phyloP scores from a whole-genome alignment of 768 basidiomycete genomes.

The Lactarius hatsudake region DNA sequence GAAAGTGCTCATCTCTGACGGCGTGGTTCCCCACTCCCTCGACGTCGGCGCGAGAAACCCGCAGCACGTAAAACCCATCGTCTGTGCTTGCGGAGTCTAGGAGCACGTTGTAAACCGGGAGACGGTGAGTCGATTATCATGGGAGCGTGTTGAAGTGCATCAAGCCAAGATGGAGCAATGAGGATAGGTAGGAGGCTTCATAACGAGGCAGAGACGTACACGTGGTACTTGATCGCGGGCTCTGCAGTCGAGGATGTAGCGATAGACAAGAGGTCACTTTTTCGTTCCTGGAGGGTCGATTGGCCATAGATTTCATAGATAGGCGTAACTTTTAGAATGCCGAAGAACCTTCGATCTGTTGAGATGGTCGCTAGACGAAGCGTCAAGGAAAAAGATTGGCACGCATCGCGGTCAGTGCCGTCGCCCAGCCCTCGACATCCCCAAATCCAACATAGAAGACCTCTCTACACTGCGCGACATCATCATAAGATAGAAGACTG shows the following conservation, averaged over 20 bases:
- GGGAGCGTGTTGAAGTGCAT: slow-evolving; percentile 66
- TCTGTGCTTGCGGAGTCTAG: slow-evolving; percentile 56
- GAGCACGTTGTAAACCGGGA: slow-evolving; percentile 59
- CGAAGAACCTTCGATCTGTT: slow-evolving; percentile 77
- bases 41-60: slow-evolving; percentile 55
- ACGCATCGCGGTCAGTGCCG: slow-evolving; percentile 71
- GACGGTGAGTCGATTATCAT: slow-evolving; percentile 55
- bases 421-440: slow-evolving; percentile 71
- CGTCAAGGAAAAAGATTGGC: neutral
- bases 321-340: slow-evolving; percentile 61
- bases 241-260: slow-evolving; percentile 55
- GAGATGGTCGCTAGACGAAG: slow-evolving; percentile 9
- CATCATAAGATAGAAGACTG: slow-evolving; percentile 54
- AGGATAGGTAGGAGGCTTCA: neutral
- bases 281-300: too few species aligned
- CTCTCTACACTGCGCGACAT: slow-evolving; percentile 47
- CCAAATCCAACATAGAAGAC: slow-evolving; percentile 56
- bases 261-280: slow-evolving; percentile 44
- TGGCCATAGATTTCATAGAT: slow-evolving; percentile 44
- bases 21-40: slow-evolving; percentile 70
- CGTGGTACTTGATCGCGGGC: slow-evolving; percentile 63
- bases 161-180: slow-evolving; percentile 44
- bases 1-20: slow-evolving; percentile 62
- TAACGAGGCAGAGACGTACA: slow-evolving; percentile 45
- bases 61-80: slow-evolving; percentile 60